phyloP scores from a whole-genome alignment of 2,329 filamentous ascomycete genomes.

The Verruconis gallopava region DNA sequence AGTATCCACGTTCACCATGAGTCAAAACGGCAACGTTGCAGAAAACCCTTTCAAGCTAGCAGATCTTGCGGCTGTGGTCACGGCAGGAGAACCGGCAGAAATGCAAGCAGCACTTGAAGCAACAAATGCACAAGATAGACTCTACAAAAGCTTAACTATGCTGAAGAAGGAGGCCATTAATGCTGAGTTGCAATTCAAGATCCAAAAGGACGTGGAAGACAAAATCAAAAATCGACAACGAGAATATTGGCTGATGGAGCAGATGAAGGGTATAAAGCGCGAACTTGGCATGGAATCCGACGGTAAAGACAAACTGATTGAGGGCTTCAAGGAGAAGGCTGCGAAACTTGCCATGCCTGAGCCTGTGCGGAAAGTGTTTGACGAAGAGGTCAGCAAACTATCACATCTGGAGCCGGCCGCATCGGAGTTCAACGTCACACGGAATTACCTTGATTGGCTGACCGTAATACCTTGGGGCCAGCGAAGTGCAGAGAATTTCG shows the following conservation, averaged over 20 bases:
- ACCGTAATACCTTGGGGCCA: constrained; percentile 98
- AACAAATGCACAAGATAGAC: constrained; percentile 79
- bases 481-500: constrained; percentile 91
- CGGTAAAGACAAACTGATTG: constrained; percentile 94
- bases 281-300: constrained; percentile 95
- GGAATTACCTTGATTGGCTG: constrained; percentile 97
- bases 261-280: constrained; percentile 96
- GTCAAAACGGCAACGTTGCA: constrained; percentile 87
- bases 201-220: constrained; percentile 91
- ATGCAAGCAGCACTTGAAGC: constrained; percentile 83
- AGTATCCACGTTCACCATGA: constrained; percentile 93
- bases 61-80: constrained; percentile 93
- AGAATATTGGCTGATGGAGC: constrained; percentile 98
- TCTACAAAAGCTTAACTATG: constrained; percentile 82
- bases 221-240: constrained; percentile 96
- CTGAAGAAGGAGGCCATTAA: constrained; percentile 99
- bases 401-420: constrained; percentile 89
- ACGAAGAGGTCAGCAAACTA: constrained; percentile 95
- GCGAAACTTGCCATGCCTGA: constrained; percentile 93
- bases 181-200: constrained; percentile 90
- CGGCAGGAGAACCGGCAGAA: constrained; percentile 83
- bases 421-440: constrained; percentile 95
- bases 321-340: constrained; percentile 94
- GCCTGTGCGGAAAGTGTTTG: constrained; percentile 90
- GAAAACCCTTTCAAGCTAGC: constrained; percentile 91